These are phyloP conservation scores for Fusarium multiceps DNA, from an alignment of 2,329 filamentous ascomycete genomes.

Conservation along the genomic window DNA sequence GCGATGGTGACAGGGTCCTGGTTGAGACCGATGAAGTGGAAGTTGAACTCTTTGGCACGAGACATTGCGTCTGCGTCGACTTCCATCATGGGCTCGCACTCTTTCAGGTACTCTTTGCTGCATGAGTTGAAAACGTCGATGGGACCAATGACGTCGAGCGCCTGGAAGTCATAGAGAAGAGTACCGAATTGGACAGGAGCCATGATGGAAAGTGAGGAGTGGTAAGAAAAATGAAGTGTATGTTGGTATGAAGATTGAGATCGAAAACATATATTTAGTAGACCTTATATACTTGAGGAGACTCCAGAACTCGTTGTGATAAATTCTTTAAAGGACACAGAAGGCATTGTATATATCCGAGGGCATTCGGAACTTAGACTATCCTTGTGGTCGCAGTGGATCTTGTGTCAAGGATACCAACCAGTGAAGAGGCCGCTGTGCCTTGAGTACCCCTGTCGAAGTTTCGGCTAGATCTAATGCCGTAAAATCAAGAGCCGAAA, in stretches of 20 bases:
- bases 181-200: constrained; percentile 26
- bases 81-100: constrained; percentile 17
- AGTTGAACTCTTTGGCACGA: constrained; percentile 46
- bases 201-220: not conserved
- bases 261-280: no score
- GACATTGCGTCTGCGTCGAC: constrained; percentile 36
- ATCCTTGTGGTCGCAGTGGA: not conserved
- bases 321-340: accelerated
- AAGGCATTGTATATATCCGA: constrained; percentile 9
- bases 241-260: not conserved
- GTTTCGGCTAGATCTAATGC: not conserved
- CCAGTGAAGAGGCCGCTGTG: not conserved
- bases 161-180: constrained; percentile 49
- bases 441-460: not conserved
- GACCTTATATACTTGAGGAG: not conserved
- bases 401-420: not conserved
- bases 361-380: constrained; percentile 1
- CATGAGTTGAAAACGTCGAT: constrained; percentile 47
- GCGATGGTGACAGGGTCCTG: constrained; percentile 42
- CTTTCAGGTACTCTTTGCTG: constrained; percentile 33
- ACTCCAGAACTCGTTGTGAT: accelerated
- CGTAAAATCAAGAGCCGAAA: not conserved
- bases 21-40: constrained; percentile 52
- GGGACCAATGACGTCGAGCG: constrained; percentile 50
- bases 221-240: no score